These are phyloP conservation scores for Nymphaea thermarum DNA, from an alignment of 164 flowering plant genomes.

Conservation along the genomic window DNA sequence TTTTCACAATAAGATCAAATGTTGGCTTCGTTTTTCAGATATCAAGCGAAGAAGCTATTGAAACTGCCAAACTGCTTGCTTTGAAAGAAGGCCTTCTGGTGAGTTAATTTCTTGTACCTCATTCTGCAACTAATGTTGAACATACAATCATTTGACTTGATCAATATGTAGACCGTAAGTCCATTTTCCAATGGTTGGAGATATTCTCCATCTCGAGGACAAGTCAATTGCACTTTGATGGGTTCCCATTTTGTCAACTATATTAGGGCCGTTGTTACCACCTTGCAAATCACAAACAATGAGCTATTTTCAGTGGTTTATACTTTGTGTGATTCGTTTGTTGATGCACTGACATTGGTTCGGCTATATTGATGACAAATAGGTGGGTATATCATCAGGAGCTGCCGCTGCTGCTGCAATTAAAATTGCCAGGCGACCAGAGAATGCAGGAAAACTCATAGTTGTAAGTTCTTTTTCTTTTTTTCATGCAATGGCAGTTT, in stretches of 20 bases:
- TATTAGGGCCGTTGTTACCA: too few relatives aligned
- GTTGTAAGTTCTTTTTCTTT: slow-evolving; percentile 43
- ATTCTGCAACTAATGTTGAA: neutral
- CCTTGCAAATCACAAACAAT: too few relatives aligned
- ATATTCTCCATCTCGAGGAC: too few relatives aligned
- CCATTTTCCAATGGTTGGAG: too few relatives aligned
- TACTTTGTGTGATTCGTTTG: too few relatives aligned
- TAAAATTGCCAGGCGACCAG: slow-evolving; percentile 54
- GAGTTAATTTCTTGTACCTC: neutral
- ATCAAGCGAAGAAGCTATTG: slow-evolving; percentile 13
- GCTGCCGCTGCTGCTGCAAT: slow-evolving; percentile 67
- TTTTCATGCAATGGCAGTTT: neutral
- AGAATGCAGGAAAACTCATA: slow-evolving; percentile 75
- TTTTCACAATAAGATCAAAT: neutral
- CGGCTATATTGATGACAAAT: neutral
- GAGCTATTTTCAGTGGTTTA: too few relatives aligned
- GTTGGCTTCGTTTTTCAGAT: neutral
- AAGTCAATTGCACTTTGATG: too few relatives aligned
- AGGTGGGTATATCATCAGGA: slow-evolving; percentile 59
- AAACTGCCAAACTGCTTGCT: slow-evolving; percentile 7
- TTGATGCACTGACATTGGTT: neutral
- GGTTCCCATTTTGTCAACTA: too few relatives aligned
- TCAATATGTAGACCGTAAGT: too few relatives aligned
- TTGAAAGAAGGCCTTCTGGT: slow-evolving; percentile 12
- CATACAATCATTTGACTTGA: too few relatives aligned